Conservation (phyloP, 2,329 filamentous ascomycete species). For the Botrytis galanthina region DNA sequence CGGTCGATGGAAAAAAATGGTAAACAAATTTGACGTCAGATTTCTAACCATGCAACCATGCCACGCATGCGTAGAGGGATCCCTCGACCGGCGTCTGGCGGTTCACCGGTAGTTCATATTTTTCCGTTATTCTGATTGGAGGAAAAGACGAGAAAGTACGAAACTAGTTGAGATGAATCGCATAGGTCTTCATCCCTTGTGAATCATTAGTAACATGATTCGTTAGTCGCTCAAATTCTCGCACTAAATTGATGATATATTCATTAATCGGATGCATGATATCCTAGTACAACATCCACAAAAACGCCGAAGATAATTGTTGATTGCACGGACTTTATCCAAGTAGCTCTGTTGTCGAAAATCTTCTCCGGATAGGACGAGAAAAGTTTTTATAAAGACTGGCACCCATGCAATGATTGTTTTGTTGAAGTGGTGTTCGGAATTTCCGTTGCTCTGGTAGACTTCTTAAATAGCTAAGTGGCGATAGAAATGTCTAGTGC, state of each 20-base stretch:
- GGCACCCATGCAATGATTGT: background rate
- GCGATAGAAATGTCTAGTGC: background rate
- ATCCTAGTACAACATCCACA: slow-evolving; percentile 4
- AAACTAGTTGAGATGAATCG: background rate
- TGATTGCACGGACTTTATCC: slow-evolving; percentile 5
- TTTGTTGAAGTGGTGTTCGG: background rate
- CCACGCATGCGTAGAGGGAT: background rate
- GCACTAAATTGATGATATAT: background rate
- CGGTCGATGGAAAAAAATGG: background rate
- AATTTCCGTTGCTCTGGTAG: background rate
- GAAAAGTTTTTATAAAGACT: slow-evolving; percentile 2
- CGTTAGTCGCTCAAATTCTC: slow-evolving; percentile 13
- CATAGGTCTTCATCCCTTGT: background rate
- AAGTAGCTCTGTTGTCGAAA: background rate
- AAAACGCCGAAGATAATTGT: slow-evolving; percentile 8
- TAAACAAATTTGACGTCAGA: background rate
- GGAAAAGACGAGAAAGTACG: background rate
- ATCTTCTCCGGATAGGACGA: background rate
- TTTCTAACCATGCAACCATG: background rate
- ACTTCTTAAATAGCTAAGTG: background rate
- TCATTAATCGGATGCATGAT: background rate
- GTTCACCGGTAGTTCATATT: background rate
- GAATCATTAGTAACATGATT: background rate
- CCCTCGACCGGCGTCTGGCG: background rate
- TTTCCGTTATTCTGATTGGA: background rate